Evolutionary conservation across 257 asterid species (phyloP).

Genomic region (Anisodus tanguticus): DNA sequence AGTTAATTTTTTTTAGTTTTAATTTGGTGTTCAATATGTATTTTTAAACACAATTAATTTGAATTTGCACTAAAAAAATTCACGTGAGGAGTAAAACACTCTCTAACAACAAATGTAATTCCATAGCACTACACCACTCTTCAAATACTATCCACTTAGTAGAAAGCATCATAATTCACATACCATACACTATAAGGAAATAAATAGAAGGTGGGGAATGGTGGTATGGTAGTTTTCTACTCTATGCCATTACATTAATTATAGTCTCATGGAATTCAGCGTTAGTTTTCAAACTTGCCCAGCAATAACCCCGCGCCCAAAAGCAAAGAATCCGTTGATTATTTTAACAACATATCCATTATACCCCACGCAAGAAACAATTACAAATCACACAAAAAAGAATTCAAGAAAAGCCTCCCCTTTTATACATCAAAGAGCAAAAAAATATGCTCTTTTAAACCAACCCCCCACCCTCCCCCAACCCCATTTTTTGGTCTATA

Average conservation of each 20-base stretch:
- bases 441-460: neutral
- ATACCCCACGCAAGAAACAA: neutral
- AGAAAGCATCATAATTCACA: neutral
- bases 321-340: slow-evolving; percentile 78
- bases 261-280: slow-evolving; percentile 83
- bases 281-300: slow-evolving; percentile 56
- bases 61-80: no score
- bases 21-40: no score
- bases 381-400: slow-evolving; percentile 17
- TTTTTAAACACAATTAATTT: no score
- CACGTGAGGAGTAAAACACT: no score
- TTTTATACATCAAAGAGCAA: neutral
- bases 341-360: slow-evolving; percentile 29
- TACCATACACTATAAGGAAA: no score
- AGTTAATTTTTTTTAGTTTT: no score
- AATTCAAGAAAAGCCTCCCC: neutral
- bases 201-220: neutral
- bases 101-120: neutral
- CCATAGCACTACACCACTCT: neutral
- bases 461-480: neutral
- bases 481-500: neutral
- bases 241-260: slow-evolving; percentile 7
- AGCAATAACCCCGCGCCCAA: slow-evolving; percentile 81
- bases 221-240: slow-evolving; percentile 1
- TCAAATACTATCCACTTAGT: neutral